Percentiles rank a stretch among this genome's conserved stretches.
These are phyloP conservation scores for Mariannaea sp. DNA, from an alignment of 2,329 filamentous ascomycete genomes.

Conservation along the genomic window DNA sequence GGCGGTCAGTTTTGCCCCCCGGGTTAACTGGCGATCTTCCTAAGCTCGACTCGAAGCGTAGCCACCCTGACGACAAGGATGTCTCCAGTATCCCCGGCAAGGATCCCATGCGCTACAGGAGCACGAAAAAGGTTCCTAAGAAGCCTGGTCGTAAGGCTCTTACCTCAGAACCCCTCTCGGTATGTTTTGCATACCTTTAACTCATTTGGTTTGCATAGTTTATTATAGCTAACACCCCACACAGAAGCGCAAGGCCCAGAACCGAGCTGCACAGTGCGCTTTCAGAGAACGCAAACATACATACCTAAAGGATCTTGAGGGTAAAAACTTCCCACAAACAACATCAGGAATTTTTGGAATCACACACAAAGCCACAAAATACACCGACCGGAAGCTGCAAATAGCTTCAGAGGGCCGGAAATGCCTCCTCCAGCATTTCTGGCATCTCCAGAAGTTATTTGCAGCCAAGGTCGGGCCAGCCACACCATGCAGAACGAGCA, in stretches of 20 bases:
- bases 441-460: no score
- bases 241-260: conserved; percentile 94
- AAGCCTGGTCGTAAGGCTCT: conserved; percentile 96
- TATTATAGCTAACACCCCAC: conserved; percentile 16
- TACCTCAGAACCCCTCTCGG: conserved; percentile 92
- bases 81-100: conserved; percentile 59
- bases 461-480: no score
- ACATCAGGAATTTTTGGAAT: no score
- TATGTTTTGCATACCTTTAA: conserved; percentile 57
- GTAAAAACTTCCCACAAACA: no score
- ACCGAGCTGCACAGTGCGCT: conserved; percentile 87
- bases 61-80: conserved; percentile 71
- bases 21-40: conserved; percentile 80
- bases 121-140: conserved; percentile 85
- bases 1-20: no score
- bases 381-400: no score
- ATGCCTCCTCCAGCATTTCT: no score
- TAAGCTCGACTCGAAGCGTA: conserved; percentile 68
- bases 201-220: background rate
- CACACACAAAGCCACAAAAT: no score
- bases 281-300: conserved; percentile 96
- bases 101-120: conserved; percentile 74
- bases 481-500: no score
- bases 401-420: no score
- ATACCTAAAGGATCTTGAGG: conserved; percentile 81